phyloP scores from a whole-genome alignment of 257 asterid genomes.

The Nicotiana obtusifolia region DNA sequence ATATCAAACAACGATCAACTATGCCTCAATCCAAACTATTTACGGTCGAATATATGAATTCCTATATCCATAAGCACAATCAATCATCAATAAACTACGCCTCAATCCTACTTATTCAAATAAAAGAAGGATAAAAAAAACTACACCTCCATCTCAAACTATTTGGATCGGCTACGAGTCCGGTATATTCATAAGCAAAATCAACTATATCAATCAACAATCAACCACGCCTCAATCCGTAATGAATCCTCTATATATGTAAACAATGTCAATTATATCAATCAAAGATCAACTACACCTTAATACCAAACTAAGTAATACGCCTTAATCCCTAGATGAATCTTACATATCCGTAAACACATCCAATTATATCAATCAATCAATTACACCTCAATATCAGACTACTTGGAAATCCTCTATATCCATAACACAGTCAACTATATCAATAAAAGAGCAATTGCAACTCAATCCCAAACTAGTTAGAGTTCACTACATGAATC shows the following conservation, averaged over 20 bases:
- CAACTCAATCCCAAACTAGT: background rate
- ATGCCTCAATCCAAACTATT: background rate
- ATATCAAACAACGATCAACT: background rate
- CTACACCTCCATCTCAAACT: background rate
- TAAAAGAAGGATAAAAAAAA: background rate
- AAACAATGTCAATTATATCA: background rate
- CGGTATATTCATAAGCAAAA: background rate
- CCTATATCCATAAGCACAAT: background rate
- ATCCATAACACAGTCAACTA: background rate
- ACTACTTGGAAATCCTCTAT: background rate
- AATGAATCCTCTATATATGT: background rate
- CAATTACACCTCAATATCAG: background rate
- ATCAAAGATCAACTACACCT: background rate
- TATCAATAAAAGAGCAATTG: background rate
- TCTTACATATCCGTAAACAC: background rate
- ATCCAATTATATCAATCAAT: background rate
- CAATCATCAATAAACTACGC: background rate
- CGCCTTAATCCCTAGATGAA: too few relatives aligned
- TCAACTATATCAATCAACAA: background rate
- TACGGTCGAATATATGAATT: background rate
- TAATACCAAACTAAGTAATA: background rate
- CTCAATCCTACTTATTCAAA: background rate
- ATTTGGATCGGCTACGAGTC: background rate
- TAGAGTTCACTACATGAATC: background rate
- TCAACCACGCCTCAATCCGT: background rate